phyloP scores from a whole-genome alignment of 164 flowering plant genomes.

The Macadamia tetraphylla region DNA sequence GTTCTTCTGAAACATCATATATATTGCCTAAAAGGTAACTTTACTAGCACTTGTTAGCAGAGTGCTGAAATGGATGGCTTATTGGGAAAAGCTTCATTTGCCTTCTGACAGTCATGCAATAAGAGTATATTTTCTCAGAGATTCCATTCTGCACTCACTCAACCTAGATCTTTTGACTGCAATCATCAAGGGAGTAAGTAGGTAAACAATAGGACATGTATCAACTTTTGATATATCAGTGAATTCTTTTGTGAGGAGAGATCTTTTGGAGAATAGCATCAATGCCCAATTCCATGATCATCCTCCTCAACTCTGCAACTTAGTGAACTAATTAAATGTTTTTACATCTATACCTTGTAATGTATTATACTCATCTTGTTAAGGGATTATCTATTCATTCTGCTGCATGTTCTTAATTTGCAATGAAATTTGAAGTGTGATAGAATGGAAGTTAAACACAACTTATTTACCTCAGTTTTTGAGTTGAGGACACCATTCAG shows the following conservation, averaged over 20 bases:
- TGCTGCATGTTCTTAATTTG: too few species aligned
- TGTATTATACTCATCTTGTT: too few species aligned
- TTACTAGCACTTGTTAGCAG: constrained; percentile 64
- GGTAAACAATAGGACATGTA: constrained; percentile 27
- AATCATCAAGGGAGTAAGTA: constrained; percentile 50
- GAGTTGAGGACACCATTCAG: too few species aligned
- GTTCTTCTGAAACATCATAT: not conserved
- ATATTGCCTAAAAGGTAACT: constrained; percentile 41
- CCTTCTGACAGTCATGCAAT: constrained; percentile 57
- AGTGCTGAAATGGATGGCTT: constrained; percentile 81
- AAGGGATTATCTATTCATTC: too few species aligned
- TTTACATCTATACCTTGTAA: too few species aligned
- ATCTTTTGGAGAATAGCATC: too few species aligned
- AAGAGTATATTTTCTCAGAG: constrained; percentile 57
- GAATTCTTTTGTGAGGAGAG: too few species aligned
- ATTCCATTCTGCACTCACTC: constrained; percentile 67
- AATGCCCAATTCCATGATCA: too few species aligned
- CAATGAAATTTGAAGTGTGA: not conserved
- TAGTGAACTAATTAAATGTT: too few species aligned
- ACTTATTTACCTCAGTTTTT: too few species aligned
- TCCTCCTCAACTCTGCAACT: too few species aligned
- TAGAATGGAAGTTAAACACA: not conserved
- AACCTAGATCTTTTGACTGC: constrained; percentile 63
- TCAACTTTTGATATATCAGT: not conserved
- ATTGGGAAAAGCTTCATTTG: constrained; percentile 27